These are phyloP conservation scores for Vitis amurensis DNA, from an alignment of 164 flowering plant species.

Conservation along the genomic window DNA sequence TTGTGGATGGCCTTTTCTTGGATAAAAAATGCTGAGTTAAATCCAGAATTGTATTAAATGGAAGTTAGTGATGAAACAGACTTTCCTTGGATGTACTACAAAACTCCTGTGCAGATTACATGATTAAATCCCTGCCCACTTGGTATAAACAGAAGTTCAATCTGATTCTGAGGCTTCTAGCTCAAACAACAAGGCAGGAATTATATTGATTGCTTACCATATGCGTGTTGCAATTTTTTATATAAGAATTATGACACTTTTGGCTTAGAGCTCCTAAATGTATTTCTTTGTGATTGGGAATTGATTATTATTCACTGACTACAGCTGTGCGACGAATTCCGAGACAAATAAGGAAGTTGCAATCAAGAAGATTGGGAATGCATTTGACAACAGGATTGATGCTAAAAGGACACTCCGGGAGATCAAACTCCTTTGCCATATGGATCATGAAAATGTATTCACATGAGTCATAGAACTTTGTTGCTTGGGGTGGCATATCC, in stretches of 20 bases:
- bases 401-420: conserved; percentile 80
- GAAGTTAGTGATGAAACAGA: background rate
- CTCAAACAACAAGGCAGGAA: background rate
- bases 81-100: background rate
- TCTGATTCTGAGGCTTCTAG: background rate
- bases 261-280: background rate
- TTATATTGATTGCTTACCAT: background rate
- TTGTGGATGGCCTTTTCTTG: no score
- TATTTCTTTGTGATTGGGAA: background rate
- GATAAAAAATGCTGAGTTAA: background rate
- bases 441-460: conserved; percentile 79
- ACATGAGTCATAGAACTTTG: background rate
- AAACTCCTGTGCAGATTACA: background rate
- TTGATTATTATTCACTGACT: background rate
- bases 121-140: background rate
- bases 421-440: conserved; percentile 74
- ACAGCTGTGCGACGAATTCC: conserved; percentile 63
- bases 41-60: background rate
- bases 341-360: conserved; percentile 80
- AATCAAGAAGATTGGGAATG: conserved; percentile 76
- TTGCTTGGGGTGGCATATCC: no score
- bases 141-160: background rate
- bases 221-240: background rate
- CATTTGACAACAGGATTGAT: conserved; percentile 77
- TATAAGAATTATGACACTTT: background rate